These are phyloP conservation scores for Colletotrichum incanum DNA, from an alignment of 2,329 filamentous ascomycete genomes.

Conservation along the genomic window DNA sequence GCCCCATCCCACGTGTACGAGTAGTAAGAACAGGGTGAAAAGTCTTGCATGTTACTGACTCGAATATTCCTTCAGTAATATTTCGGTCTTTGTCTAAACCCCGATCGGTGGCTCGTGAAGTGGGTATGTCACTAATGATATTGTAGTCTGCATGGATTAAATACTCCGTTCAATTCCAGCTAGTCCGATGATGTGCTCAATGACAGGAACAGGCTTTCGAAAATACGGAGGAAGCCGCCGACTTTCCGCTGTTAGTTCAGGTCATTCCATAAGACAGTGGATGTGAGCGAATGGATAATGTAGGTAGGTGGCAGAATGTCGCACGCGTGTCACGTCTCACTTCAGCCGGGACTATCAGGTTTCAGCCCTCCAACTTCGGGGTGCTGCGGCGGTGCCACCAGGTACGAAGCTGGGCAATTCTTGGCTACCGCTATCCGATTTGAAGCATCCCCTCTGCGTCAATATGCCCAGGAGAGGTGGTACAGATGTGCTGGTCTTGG, in stretches of 20 bases:
- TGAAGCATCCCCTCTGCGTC: too few species aligned
- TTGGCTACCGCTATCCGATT: neutral
- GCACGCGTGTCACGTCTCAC: neutral
- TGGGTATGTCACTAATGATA: neutral
- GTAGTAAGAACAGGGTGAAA: too few species aligned
- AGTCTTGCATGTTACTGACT: neutral
- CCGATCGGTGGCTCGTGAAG: neutral
- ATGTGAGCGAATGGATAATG: neutral
- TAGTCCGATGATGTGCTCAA: too few species aligned
- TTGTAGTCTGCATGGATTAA: neutral
- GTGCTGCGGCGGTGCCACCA: neutral
- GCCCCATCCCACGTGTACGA: neutral
- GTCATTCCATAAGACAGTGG: neutral
- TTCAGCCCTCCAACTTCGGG: neutral
- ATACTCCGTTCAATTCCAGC: neutral
- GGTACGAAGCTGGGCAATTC: neutral
- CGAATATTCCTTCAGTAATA: neutral
- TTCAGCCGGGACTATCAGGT: neutral
- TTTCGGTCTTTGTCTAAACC: neutral
- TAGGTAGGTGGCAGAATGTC: neutral
- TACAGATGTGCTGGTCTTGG: neutral
- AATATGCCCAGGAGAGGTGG: neutral
- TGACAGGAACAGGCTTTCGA: neutral
- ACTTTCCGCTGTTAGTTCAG: neutral
- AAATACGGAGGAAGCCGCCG: too few species aligned